These are phyloP conservation scores for Eryngium alpinum DNA, from an alignment of 140 eudicot genomes.

Conservation along the genomic window DNA sequence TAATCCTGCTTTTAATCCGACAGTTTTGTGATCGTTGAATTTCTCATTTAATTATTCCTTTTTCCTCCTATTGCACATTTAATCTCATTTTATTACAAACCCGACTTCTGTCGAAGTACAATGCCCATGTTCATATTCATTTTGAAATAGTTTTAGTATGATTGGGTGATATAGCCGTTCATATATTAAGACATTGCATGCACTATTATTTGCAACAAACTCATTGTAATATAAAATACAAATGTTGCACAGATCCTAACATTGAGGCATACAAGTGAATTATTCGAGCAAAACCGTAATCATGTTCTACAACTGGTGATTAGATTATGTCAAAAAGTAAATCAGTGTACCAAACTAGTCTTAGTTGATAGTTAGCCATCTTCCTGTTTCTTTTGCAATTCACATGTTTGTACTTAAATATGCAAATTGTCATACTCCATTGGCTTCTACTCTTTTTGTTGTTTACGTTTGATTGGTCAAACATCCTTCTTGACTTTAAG, in stretches of 20 bases:
- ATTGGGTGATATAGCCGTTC: not conserved
- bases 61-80: not conserved
- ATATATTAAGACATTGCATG: not conserved
- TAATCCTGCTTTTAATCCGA: not conserved
- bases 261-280: too few relatives aligned
- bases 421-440: not conserved
- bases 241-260: too few relatives aligned
- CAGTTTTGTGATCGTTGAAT: too few relatives aligned
- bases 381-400: not conserved
- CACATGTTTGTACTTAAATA: not conserved
- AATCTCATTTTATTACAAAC: not conserved
- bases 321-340: not conserved
- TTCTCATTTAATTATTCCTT: too few relatives aligned
- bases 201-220: not conserved
- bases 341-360: not conserved
- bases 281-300: too few relatives aligned
- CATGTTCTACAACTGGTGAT: too few relatives aligned
- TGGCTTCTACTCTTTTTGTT: not conserved
- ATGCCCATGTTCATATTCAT: too few relatives aligned
- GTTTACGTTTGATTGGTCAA: not conserved
- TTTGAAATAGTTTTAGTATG: too few relatives aligned
- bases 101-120: too few relatives aligned
- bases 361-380: not conserved
- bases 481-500: not conserved
- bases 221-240: too few relatives aligned